Base-by-base conservation (phyloP, 345 rosid genomes). In the Boechera divaricarpa region DNA sequence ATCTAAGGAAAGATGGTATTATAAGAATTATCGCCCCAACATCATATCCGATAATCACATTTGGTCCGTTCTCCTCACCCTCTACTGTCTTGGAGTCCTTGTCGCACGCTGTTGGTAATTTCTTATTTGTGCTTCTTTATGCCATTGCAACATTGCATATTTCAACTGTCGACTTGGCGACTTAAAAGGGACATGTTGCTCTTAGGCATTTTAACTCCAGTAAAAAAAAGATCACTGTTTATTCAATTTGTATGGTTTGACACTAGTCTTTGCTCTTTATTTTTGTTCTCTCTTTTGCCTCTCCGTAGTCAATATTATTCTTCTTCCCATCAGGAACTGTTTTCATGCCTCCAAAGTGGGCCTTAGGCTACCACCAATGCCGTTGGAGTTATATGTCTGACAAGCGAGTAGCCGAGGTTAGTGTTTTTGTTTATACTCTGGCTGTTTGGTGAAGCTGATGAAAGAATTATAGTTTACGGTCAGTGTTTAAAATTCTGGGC, bases 271-370 rank as follows among this genome's bases (percentile, higher is more conserved):
- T 58, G 24, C 21, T 48, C 28, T 56, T 57, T 57, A 56, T 5
- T 5, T 48, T 29, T 35, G n/a, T 36, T 55, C 16, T 45, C 47
- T 53, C 8, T 44, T 28, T 47, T 12, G 2, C 5, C 15, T 33
- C 51, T 70, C 18, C 60, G n/a, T 63, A 7, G 53, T 55, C 45
- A 45, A 28, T 16, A 28, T 29, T 7, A 0, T 42, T 63, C 32
- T 55, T 39, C 65, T 63, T 59, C 70, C 56, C 31, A 4, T 68
- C 77, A 94, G 97, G 97, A 76, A 87, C 94, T 41, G 83, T 87
- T 29, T 91, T 91, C 82, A 94, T 94, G 97, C 97, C 97, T 61
- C 96, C 98, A 41, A 91, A 90, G 83, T 94, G 98, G 98, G 86
- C 98, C 45, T 75, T 94, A 58, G 98, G 98, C 57, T 94, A 91